Evolutionary conservation across 2,329 filamentous ascomycete genomes (phyloP).

Genomic region (Aureobasidium sp.): DNA sequence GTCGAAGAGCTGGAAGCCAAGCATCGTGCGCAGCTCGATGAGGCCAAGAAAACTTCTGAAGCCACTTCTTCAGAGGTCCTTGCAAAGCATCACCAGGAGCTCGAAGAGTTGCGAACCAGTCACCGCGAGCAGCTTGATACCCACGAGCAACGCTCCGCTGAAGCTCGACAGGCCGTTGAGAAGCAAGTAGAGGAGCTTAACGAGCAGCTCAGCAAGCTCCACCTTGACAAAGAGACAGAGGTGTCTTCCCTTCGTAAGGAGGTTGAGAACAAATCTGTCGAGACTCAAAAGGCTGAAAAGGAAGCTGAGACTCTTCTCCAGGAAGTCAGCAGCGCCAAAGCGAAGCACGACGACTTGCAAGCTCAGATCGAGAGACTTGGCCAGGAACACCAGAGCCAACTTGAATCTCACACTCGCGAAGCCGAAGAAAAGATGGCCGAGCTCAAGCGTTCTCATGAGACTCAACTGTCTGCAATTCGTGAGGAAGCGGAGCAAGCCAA

Average conservation of each 20-base stretch:
- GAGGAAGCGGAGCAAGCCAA: slow-evolving; percentile 2
- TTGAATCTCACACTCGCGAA: background rate
- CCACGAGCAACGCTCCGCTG: background rate
- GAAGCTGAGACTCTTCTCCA: background rate
- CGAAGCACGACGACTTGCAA: slow-evolving; percentile 1
- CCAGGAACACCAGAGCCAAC: background rate
- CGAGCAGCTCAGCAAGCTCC: slow-evolving; percentile 7
- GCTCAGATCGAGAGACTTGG: background rate
- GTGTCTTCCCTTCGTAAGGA: background rate
- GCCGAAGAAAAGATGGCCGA: background rate
- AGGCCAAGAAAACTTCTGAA: background rate
- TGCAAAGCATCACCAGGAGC: background rate
- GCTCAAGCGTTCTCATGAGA: background rate
- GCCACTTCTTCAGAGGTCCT: background rate
- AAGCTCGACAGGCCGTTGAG: slow-evolving; percentile 3
- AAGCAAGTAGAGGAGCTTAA: slow-evolving; percentile 4
- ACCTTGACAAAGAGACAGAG: background rate
- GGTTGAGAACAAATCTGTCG: background rate
- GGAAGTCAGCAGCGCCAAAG: background rate
- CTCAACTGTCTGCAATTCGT: background rate
- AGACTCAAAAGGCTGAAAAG: background rate
- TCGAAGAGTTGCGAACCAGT: background rate
- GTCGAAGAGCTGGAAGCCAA: background rate
- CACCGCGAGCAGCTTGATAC: background rate
- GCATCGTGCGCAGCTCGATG: background rate